Percentiles rank a stretch among this genome's conserved stretches.
These are phyloP conservation scores for Termitomyces sp. DNA, from an alignment of 768 basidiomycete genomes.

Conservation along the genomic window DNA sequence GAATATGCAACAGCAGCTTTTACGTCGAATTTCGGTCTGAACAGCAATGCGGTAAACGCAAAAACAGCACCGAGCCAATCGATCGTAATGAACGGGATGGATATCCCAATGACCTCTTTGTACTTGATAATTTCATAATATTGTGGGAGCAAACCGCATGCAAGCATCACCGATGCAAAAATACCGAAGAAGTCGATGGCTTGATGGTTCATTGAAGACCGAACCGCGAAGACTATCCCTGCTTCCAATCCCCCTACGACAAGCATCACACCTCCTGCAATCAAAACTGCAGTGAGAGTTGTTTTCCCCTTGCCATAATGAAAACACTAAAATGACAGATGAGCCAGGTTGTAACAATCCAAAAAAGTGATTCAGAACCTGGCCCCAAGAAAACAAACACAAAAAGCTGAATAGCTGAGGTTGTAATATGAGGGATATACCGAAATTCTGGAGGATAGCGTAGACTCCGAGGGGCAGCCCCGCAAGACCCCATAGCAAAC, in stretches of 20 bases:
- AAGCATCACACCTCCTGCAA: slow-evolving; percentile 33
- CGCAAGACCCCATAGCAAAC: slow-evolving; percentile 57
- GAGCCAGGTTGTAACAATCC: no score
- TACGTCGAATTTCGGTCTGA: slow-evolving; percentile 56
- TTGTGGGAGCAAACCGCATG: slow-evolving; percentile 49
- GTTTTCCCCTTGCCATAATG: slow-evolving; percentile 51
- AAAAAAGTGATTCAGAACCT: slow-evolving; percentile 34
- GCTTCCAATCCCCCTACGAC: slow-evolving; percentile 53
- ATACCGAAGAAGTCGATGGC: slow-evolving; percentile 55
- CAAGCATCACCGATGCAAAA: slow-evolving; percentile 52
- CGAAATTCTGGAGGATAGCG: slow-evolving; percentile 54
- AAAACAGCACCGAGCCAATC: slow-evolving; percentile 71
- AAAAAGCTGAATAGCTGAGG: slow-evolving; percentile 62
- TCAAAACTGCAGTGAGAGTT: slow-evolving; percentile 21
- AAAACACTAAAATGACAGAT: slow-evolving; percentile 31
- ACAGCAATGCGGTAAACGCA: slow-evolving; percentile 62
- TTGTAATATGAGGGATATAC: slow-evolving; percentile 67
- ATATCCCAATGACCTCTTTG: slow-evolving; percentile 63
- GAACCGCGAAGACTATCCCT: slow-evolving; percentile 55
- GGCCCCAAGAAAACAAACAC: slow-evolving; percentile 57
- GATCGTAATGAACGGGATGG: slow-evolving; percentile 60
- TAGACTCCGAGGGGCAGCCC: slow-evolving; percentile 65
- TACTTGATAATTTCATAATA: slow-evolving; percentile 71
- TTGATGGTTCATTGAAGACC: slow-evolving; percentile 30
- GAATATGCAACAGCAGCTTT: slow-evolving; percentile 59